A percentile compares a stretch with the other conserved stretches of the same genome.
phyloP scores from a whole-genome alignment of 2,329 filamentous ascomycete genomes.

The Colletotrichum neosansevieriae region DNA sequence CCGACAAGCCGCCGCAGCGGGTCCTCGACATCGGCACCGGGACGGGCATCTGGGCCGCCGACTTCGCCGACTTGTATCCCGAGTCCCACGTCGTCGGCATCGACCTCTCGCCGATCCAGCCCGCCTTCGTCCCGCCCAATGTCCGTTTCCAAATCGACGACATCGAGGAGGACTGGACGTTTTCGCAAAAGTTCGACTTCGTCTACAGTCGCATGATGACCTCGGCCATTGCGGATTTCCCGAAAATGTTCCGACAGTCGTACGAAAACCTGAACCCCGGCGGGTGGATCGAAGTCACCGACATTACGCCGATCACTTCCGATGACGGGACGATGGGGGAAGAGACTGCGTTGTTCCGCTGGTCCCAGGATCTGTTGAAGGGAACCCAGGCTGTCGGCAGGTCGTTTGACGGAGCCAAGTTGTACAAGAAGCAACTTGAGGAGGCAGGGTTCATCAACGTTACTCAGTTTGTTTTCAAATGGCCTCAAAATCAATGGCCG shows the following conservation, averaged over 20 bases:
- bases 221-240: constrained; percentile 40
- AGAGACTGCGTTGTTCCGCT: constrained; percentile 27
- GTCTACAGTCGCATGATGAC: constrained; percentile 44
- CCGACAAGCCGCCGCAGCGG: constrained; percentile 43
- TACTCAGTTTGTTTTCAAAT: constrained; percentile 55
- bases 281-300: constrained; percentile 58
- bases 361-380: constrained; percentile 12
- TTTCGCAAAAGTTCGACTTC: constrained; percentile 46
- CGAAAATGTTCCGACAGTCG: constrained; percentile 43
- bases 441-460: constrained; percentile 65
- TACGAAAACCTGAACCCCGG: constrained; percentile 53
- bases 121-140: constrained; percentile 68
- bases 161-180: constrained; percentile 55
- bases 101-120: constrained; percentile 70
- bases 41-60: constrained; percentile 60
- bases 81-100: constrained; percentile 62
- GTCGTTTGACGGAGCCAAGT: constrained; percentile 44
- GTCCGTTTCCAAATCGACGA: constrained; percentile 70
- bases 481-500: constrained; percentile 62
- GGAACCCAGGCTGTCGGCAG: constrained; percentile 44
- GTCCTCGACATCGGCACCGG: constrained; percentile 62
- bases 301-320: constrained; percentile 54
- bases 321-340: constrained; percentile 55
- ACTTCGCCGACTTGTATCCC: constrained; percentile 60
- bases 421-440: constrained; percentile 54